Evolutionary conservation across 345 rosid species (phyloP).

Genomic region (Linum usitatissimum): DNA sequence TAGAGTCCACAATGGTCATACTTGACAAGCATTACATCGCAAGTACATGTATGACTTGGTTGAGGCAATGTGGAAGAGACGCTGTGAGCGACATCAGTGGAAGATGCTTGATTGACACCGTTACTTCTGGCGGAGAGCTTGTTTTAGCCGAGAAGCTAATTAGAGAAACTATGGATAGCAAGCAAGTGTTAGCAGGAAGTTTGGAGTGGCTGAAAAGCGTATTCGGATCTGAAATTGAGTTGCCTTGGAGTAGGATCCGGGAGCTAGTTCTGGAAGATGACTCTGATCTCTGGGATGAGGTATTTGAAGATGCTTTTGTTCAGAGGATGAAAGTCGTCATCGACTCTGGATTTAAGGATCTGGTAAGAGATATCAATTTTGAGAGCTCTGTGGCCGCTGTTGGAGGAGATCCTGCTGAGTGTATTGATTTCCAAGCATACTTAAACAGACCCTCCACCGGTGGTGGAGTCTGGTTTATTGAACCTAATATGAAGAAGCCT

Average conservation of each 20-base stretch:
- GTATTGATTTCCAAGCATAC: constrained; percentile 59
- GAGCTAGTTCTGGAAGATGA: constrained; percentile 86
- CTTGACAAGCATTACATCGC: constrained; percentile 51
- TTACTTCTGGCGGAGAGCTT: constrained; percentile 62
- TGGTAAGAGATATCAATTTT: constrained; percentile 45
- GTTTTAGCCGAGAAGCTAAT: constrained; percentile 69
- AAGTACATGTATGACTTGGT: constrained; percentile 62
- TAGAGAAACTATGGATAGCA: constrained; percentile 71
- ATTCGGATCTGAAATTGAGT: constrained; percentile 90
- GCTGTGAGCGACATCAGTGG: constrained; percentile 57
- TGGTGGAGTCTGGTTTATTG: constrained; percentile 95
- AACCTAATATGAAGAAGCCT: constrained; percentile 53
- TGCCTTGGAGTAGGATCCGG: constrained; percentile 89
- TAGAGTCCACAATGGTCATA: constrained; percentile 47
- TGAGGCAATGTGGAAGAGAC: constrained; percentile 58
- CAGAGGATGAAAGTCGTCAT: constrained; percentile 75
- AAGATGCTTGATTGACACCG: constrained; percentile 50
- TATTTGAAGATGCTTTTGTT: constrained; percentile 88
- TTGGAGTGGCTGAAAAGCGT: constrained; percentile 91
- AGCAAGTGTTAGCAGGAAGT: constrained; percentile 77
- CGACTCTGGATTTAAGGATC: constrained; percentile 50
- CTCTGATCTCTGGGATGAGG: constrained; percentile 94
- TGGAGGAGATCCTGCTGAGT: constrained; percentile 37
- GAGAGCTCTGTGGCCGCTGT: constrained; percentile 37
- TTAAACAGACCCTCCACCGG: constrained; percentile 76